Percentiles rank a stretch among this genome's conserved stretches.
These are phyloP conservation scores for Kingdonia uniflora DNA, from an alignment of 164 flowering plant genomes.

Conservation along the genomic window DNA sequence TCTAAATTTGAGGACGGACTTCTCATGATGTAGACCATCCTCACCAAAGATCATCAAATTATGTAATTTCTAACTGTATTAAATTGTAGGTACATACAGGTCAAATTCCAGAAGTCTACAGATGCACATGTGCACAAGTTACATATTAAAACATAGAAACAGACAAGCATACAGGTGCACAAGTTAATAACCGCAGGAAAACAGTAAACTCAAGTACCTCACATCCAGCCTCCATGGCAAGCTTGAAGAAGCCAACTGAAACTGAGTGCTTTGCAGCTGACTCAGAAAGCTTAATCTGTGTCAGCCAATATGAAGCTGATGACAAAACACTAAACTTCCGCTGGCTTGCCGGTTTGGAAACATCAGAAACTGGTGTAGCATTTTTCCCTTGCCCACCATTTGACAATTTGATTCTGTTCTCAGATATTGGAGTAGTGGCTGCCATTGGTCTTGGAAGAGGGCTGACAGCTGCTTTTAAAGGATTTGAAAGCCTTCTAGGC, in stretches of 20 bases:
- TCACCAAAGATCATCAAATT: no score
- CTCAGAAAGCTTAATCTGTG: conserved; percentile 84
- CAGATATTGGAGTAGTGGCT: conserved; percentile 60
- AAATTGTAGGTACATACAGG: no score
- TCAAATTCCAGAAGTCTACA: no score
- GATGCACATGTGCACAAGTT: no score
- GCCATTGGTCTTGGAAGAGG: conserved; percentile 33
- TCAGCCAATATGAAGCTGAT: conserved; percentile 76
- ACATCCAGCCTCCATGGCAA: conserved; percentile 82
- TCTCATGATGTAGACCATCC: no score
- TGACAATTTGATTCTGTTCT: conserved; percentile 33
- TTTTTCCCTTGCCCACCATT: conserved; percentile 23
- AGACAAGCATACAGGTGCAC: no score
- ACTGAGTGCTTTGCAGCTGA: conserved; percentile 67
- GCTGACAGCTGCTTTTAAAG: conserved; percentile 38
- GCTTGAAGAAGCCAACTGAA: conserved; percentile 90
- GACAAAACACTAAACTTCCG: conserved; percentile 41
- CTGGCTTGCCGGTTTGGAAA: conserved; percentile 31
- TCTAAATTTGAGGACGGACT: no score
- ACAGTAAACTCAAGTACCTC: conserved; percentile 40
- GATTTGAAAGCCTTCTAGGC: conserved; percentile 79
- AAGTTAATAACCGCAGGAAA: neutral
- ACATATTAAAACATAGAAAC: no score
- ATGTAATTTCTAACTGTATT: no score
- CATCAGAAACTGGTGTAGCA: conserved; percentile 59